These are phyloP conservation scores for Pythium coloratum DNA, from an alignment of 352 stramenopile species.

Conservation along the genomic window DNA sequence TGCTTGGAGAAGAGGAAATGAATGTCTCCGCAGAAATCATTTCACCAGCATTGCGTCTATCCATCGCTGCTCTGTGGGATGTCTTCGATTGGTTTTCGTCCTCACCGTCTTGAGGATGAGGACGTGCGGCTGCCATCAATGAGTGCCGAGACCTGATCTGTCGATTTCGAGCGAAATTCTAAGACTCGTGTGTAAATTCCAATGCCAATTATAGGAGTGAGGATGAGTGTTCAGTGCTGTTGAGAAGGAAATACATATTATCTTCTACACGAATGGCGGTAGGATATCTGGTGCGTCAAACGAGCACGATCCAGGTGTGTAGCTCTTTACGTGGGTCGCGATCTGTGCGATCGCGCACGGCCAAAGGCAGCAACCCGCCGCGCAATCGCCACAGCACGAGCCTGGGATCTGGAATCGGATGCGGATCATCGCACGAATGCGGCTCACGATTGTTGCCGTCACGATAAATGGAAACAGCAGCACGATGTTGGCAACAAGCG, in stretches of 20 bases:
- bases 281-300: slow-evolving; percentile 35
- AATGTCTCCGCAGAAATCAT: too few species aligned
- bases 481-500: not conserved
- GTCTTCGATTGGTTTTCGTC: too few species aligned
- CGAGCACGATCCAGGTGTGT: slow-evolving; percentile 42
- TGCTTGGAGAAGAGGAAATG: not conserved
- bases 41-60: too few species aligned
- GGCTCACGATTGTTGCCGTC: slow-evolving; percentile 21
- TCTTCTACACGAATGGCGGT: slow-evolving; percentile 31
- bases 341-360: slow-evolving; percentile 57
- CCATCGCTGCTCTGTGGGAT: not conserved
- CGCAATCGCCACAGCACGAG: slow-evolving; percentile 28
- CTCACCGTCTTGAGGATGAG: too few species aligned
- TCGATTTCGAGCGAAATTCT: too few species aligned
- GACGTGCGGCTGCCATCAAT: not conserved
- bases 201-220: too few species aligned
- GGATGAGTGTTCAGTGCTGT: too few species aligned
- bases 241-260: not conserved
- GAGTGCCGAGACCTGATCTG: too few species aligned
- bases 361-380: slow-evolving; percentile 28
- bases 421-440: slow-evolving; percentile 41
- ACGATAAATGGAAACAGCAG: slow-evolving; percentile 13
- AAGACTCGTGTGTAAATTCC: too few species aligned
- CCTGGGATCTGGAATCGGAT: slow-evolving; percentile 45
- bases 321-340: slow-evolving; percentile 58